Base-by-base conservation (phyloP, 495 filamentous ascomycete species). In the Penicillium cinerascens region DNA sequence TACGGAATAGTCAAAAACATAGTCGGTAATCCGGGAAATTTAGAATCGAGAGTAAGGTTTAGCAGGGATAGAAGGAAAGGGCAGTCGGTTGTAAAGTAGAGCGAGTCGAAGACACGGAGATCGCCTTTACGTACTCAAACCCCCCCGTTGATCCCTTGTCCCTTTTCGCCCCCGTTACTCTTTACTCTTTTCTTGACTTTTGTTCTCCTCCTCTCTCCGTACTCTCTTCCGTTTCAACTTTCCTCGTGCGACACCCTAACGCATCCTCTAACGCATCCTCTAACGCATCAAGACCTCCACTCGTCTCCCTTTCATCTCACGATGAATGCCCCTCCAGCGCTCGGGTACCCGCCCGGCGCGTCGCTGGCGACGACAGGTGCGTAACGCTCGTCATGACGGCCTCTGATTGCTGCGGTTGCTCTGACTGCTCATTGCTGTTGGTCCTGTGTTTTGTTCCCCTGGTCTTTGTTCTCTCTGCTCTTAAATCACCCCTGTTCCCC, bases 251-350 rank as follows among this genome's bases (percentile, higher is more conserved):
- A 61, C 58, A 64, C 26, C 42, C 39, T 42, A 37, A 48, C 46
- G 36, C 44, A 17, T 23, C 40, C 42, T 43, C 46, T 36, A 59
- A 54, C 52, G 47, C 38, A 50, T 58, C 45, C 21, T 16, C 25
- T 50, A 59, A 54, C 52, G 47, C 38, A 50, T 58, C 45, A 17
- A n/a, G 20, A 47, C 51, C 54, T 55, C 63, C 53, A 63, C 57
- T 37, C 52, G 23, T 42, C 53, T 43, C 51, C 47, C 56, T 66
- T 64, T 66, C 56, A 59, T 51, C 42, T 61, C 55, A 53, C 55
- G 20, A 75, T 73, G 70, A 72, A 66, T 65, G 65, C 69, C 61
- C 60, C 69, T 61, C 71, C 65, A 54, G 61, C 66, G 65, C 56
- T 60, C 55, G 63, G 64, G 54, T 72, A 70, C 59, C 65, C 68